A percentile compares a stretch with the other conserved stretches of the same genome.
Conservation (phyloP, 176 grass and related monocot species). For the Zizania latifolia region DNA sequence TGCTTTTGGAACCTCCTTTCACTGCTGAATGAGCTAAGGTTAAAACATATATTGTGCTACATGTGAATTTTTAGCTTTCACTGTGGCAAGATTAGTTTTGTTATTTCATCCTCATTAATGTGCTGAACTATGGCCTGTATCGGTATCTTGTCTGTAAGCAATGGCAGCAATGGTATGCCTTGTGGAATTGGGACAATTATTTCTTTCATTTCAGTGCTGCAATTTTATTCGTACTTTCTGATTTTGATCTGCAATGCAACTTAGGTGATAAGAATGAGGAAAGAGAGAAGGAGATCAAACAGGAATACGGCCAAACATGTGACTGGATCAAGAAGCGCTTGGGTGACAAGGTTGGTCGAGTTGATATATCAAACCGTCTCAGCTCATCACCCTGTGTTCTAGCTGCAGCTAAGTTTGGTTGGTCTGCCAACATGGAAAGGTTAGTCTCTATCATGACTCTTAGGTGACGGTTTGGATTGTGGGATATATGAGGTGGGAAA, state of each 20-base stretch:
- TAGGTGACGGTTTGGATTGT: too few relatives aligned
- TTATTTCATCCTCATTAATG: background rate
- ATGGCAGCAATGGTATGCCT: background rate
- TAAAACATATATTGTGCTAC: background rate
- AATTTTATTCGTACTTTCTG: constrained; percentile 26
- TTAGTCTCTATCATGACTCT: constrained; percentile 23
- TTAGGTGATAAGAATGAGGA: constrained; percentile 91
- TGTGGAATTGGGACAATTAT: background rate
- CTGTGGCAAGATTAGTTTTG: background rate
- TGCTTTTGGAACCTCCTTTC: constrained; percentile 1
- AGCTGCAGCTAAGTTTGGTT: constrained; percentile 93
- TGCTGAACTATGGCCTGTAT: background rate
- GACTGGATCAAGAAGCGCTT: constrained; percentile 96
- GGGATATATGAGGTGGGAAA: too few relatives aligned
- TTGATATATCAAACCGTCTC: constrained; percentile 83
- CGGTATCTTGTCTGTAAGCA: background rate
- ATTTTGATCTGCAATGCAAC: background rate
- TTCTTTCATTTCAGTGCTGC: background rate
- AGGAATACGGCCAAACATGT: constrained; percentile 83
- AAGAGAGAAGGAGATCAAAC: constrained; percentile 80
- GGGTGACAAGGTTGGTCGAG: constrained; percentile 84
- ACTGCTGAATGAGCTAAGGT: background rate
- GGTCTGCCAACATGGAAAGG: constrained; percentile 99
- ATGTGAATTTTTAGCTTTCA: background rate
- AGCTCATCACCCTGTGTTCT: constrained; percentile 91